These are phyloP conservation scores for Suillus variegatus DNA, from an alignment of 768 basidiomycete species.

Conservation along the genomic window DNA sequence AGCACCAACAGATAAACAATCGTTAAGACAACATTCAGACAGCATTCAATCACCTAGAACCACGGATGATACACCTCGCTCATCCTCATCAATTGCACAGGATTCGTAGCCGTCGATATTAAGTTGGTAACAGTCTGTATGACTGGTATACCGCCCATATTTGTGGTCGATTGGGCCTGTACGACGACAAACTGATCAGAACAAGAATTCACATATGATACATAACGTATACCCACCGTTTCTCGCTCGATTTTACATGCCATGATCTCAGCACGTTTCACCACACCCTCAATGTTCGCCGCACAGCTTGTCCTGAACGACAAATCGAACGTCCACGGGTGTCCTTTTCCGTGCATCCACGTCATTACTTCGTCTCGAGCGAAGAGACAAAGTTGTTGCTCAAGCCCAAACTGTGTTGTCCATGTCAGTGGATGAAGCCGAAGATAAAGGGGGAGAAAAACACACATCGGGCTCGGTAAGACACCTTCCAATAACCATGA, in stretches of 20 bases:
- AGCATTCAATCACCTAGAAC: constrained; percentile 50
- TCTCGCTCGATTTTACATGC: constrained; percentile 88
- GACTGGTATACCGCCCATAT: constrained; percentile 43
- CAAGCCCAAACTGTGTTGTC: constrained; percentile 75
- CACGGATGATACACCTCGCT: constrained; percentile 84
- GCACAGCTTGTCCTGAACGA: constrained; percentile 61
- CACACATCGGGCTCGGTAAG: constrained; percentile 90
- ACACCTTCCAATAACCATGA: constrained; percentile 89
- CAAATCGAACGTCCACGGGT: constrained; percentile 57
- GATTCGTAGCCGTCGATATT: constrained; percentile 85
- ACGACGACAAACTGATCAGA: background rate
- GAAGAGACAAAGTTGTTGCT: constrained; percentile 89
- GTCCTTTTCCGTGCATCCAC: constrained; percentile 64
- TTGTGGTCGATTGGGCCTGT: constrained; percentile 23
- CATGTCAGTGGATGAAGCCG: constrained; percentile 1
- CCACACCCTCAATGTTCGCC: constrained; percentile 64
- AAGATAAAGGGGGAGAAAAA: constrained; percentile 9
- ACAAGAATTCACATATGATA: background rate
- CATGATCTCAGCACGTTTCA: constrained; percentile 80
- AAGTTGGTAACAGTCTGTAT: constrained; percentile 81
- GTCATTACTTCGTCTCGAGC: constrained; percentile 89
- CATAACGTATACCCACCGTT: constrained; percentile 47
- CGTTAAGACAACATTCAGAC: background rate
- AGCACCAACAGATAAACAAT: background rate
- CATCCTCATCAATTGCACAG: constrained; percentile 82